Evolutionary conservation across 495 filamentous ascomycete species (phyloP), one percentile per base, ranked within the genome.

Genomic region (Xylaria palmicola): DNA sequence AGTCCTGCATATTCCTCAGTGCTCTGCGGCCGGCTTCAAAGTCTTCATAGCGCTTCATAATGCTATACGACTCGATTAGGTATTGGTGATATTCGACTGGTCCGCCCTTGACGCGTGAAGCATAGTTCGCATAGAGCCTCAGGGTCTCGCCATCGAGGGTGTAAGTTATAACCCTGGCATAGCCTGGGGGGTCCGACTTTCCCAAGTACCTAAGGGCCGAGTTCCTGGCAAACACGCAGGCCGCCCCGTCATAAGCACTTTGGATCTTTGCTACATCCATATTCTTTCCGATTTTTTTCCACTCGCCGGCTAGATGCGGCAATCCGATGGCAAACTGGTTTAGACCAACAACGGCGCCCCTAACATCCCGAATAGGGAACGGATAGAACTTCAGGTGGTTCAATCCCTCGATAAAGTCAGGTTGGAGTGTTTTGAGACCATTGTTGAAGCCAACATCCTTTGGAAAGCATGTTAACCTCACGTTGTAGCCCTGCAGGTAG

Each of bases 41-140:
- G 1, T 39, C 70, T 39, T 62, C 2, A 43, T 66, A 30, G 24
- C 63, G 56, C 10, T 60, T 50, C 12, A 29, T 43, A 12, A 73
- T 13, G 15, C 64, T 71, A 10, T 57, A 51, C 36, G 65, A 64
- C 45, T 40, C 8, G 56, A 65, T 34, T 22, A 13, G 70, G 45
- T 59, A 70, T 56, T 73, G 70, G 61, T 74, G 73, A 40, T 75
- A 74, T 48, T 73, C 57, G 22, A 74, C 51, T 47, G 51, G 59
- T 52, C 63, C 67, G 48, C 67, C 64, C 9, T 67, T 60, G 1
- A 67, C 30, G 34, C n/a, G 44, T 15, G 72, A 44, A 8, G 67
- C 70, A 56, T 73, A 72, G 48, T 74, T 70, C 24, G 74, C 67
- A n/a, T 39, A 73, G 26, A 76, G 62, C 53, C 68, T 68, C 62